Evolutionary conservation across 1,284 basidiomycete genomes (phyloP), one percentile per base, ranked within the genome.

Genomic region (Calocybe gambosa): DNA sequence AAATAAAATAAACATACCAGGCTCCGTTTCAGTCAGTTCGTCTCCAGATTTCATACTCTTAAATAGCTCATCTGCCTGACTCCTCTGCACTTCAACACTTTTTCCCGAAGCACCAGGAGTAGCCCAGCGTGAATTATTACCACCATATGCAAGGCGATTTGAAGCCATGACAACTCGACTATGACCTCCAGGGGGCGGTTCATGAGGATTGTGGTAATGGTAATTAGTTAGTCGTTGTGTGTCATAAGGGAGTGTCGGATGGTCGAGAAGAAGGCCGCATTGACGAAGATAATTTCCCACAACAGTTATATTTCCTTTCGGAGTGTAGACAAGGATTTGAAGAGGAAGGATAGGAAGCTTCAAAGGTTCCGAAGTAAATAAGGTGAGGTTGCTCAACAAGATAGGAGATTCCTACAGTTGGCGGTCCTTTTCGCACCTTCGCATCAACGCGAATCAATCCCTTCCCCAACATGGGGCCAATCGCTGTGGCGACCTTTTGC

Each of bases 41-140:
- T 90, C 90, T 19, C 91, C 93, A 55, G 82, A 83, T 60, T 84
- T 84, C 55, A 99, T 63, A 58, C 77, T 91, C 67, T 89, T 86
- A 71, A 98, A 98, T 6, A 99, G 74, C 55, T 94, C 86, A 54
- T 98, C 93, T 13, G 97, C 88, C 62, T 98, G 95, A 63, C 84
- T 86, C 51, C 92, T 76, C 65, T 96, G 92, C 39, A 96, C 82
- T 62, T 98, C 93, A 8, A 95, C 84, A 52, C 84, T 89, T 67
- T 89, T 92, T 12, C 77, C 81, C 37, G 81, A 71, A 33, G 84
- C 78, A 12, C 69, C 65, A 23, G 78, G 73, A 6, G 78, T 72
- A 39, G 66, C 71, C 85, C 85, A 90, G 50, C 78, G 71, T 33
- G 65, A 16, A 13, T 43, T 64, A 45, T 61, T 65, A 47, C 65